A percentile compares a stretch with the other conserved stretches of the same genome.
Evolutionary conservation across 2,329 filamentous ascomycete genomes (phyloP).

Genomic region (Colletotrichum limetticola): DNA sequence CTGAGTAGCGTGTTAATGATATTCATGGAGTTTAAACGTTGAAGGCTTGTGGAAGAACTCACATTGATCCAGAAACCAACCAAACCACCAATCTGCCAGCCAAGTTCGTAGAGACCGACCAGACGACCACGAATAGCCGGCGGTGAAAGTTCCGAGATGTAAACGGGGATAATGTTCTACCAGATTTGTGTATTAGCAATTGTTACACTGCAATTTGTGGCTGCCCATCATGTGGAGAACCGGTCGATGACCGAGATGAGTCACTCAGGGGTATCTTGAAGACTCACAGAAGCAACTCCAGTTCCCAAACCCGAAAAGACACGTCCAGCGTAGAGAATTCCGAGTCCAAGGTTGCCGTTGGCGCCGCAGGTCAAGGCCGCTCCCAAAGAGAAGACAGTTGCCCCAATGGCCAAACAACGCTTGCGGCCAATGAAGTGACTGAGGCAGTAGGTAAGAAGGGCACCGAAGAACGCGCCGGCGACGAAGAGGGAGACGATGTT

Average conservation of each 20-base stretch:
- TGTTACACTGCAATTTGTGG: neutral
- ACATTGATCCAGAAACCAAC: conserved; percentile 63
- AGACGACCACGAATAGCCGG: conserved; percentile 65
- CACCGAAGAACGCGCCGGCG: conserved; percentile 76
- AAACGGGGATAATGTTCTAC: conserved; percentile 59
- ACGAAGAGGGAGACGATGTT: conserved; percentile 77
- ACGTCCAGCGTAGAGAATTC: conserved; percentile 59
- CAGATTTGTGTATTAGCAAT: conserved; percentile 37
- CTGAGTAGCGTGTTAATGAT: conserved; percentile 41
- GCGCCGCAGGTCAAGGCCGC: conserved; percentile 66
- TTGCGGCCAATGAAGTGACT: conserved; percentile 68
- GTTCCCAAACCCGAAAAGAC: conserved; percentile 63
- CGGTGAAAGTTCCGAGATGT: conserved; percentile 57
- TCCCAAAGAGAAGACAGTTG: conserved; percentile 51
- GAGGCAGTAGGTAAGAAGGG: conserved; percentile 68
- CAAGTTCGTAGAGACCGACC: conserved; percentile 65
- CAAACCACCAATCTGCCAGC: conserved; percentile 62
- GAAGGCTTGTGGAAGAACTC: conserved; percentile 38
- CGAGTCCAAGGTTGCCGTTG: conserved; percentile 59
- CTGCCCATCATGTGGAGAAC: neutral
- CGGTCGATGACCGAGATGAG: neutral
- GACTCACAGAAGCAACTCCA: conserved; percentile 34
- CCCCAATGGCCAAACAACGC: conserved; percentile 55
- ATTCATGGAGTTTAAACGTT: conserved; percentile 35
- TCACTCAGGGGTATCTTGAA: neutral